Percentiles rank a stretch among this genome's conserved stretches.
Evolutionary conservation across 2,329 filamentous ascomycete species (phyloP).

Genomic region (Falciphora oryzae): DNA sequence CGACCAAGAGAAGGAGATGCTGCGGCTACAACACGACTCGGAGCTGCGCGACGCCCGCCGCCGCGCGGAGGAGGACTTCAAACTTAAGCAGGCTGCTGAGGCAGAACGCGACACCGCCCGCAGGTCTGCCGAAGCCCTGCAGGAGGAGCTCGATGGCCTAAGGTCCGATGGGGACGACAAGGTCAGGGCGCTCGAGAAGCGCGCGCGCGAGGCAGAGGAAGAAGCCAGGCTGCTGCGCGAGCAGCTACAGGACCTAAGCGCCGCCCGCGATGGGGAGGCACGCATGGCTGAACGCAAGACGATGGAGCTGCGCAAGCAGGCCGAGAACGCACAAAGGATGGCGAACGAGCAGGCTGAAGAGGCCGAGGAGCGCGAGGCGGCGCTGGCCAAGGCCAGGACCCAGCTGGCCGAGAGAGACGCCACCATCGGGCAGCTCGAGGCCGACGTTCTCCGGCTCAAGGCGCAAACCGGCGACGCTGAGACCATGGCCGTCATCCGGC

Average conservation of each 20-base stretch:
- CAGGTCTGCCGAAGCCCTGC: slow-evolving; percentile 43
- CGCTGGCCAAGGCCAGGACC: slow-evolving; percentile 56
- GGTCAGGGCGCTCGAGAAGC: slow-evolving; percentile 61
- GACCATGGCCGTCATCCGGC: slow-evolving; percentile 76
- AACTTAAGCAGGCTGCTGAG: slow-evolving; percentile 56
- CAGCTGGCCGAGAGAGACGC: slow-evolving; percentile 64
- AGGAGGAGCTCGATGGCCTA: slow-evolving; percentile 45
- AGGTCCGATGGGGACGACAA: slow-evolving; percentile 46
- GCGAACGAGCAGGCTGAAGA: slow-evolving; percentile 57
- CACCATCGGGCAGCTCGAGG: slow-evolving; percentile 69
- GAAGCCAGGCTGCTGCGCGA: slow-evolving; percentile 71
- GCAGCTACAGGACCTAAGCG: slow-evolving; percentile 67
- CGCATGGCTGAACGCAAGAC: slow-evolving; percentile 51
- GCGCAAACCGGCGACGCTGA: slow-evolving; percentile 83
- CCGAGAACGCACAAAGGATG: slow-evolving; percentile 38
- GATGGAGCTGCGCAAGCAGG: slow-evolving; percentile 48
- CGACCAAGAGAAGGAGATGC: slow-evolving; percentile 82
- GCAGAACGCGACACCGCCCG: slow-evolving; percentile 44
- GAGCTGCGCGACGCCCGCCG: slow-evolving; percentile 75
- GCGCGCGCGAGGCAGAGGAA: slow-evolving; percentile 65
- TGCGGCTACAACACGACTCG: slow-evolving; percentile 70
- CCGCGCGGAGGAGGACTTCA: slow-evolving; percentile 81
- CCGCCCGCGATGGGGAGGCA: slow-evolving; percentile 63
- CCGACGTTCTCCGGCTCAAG: slow-evolving; percentile 76
- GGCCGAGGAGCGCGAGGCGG: slow-evolving; percentile 46